Percentiles rank a stretch among this genome's conserved stretches.
These are phyloP conservation scores for Kwoniella europaea DNA, from an alignment of 768 basidiomycete species.

Conservation along the genomic window DNA sequence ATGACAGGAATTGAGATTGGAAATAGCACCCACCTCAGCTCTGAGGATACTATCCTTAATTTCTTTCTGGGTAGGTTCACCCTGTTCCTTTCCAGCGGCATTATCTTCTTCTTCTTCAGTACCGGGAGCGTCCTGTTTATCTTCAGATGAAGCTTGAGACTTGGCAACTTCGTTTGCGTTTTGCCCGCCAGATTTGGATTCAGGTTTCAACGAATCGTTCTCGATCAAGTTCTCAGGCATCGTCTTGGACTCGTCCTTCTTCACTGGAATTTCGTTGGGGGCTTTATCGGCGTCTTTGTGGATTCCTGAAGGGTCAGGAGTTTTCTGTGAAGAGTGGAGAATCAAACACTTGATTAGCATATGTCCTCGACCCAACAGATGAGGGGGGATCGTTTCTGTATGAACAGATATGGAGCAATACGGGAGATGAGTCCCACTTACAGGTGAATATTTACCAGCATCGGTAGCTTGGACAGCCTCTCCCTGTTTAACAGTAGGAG, in stretches of 20 bases:
- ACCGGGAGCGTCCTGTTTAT: not conserved
- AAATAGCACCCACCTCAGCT: constrained; percentile 19
- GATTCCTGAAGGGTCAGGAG: constrained; percentile 16
- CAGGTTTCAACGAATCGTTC: constrained; percentile 13
- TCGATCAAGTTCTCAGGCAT: constrained; percentile 9
- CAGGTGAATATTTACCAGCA: constrained; percentile 2
- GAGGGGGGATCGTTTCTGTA: not conserved
- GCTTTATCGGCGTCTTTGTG: constrained; percentile 12
- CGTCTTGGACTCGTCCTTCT: constrained; percentile 14
- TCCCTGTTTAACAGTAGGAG: constrained; percentile 19
- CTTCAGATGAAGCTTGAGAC: constrained; percentile 1
- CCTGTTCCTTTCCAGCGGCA: constrained; percentile 5
- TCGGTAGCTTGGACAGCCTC: constrained; percentile 4
- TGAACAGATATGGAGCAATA: not conserved
- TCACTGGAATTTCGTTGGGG: constrained; percentile 12
- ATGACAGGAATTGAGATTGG: not conserved
- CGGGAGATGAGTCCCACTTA: not conserved
- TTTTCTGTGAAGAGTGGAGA: constrained; percentile 1
- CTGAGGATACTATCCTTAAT: constrained; percentile 16
- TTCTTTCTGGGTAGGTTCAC: constrained; percentile 18
- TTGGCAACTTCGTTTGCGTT: constrained; percentile 21
- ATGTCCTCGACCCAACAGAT: not conserved
- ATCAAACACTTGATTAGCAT: not conserved
- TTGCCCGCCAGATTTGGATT: constrained; percentile 11
- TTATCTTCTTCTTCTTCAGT: not conserved